These are phyloP conservation scores for Naganishia liquefaciens DNA, from an alignment of 1,284 basidiomycete species.

Conservation along the genomic window DNA sequence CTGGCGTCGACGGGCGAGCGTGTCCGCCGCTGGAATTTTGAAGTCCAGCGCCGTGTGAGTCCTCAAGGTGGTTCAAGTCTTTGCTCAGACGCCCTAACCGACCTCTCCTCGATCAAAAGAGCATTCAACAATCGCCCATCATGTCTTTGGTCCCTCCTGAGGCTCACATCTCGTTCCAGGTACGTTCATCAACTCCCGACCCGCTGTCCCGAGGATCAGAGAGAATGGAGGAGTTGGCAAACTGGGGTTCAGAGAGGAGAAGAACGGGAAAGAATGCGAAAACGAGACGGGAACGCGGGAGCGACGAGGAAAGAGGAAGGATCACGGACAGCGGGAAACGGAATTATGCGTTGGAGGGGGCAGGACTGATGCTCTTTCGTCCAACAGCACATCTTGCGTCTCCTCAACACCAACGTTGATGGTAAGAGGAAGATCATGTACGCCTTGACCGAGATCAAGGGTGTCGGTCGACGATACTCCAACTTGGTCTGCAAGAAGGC, in stretches of 20 bases:
- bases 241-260: not conserved
- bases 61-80: constrained; percentile 20
- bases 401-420: constrained; percentile 99
- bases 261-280: not conserved
- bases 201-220: not conserved
- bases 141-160: constrained; percentile 96
- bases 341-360: not conserved
- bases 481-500: constrained; percentile 99
- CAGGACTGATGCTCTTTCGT: constrained; percentile 24
- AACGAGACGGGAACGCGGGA: constrained; percentile 13
- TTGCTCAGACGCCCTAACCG: constrained; percentile 16
- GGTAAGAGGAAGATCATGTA: constrained; percentile 99
- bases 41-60: constrained; percentile 22
- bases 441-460: constrained; percentile 97
- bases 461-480: constrained; percentile 97
- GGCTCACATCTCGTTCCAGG: constrained; percentile 89
- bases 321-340: not conserved
- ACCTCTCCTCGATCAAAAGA: constrained; percentile 26
- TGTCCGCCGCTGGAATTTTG: not conserved
- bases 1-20: constrained; percentile 7
- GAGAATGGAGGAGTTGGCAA: not conserved
- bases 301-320: not conserved
- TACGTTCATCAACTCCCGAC: constrained; percentile 48
- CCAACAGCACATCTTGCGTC: constrained; percentile 88
- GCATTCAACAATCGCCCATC: constrained; percentile 36